Evolutionary conservation across 1,139 yeast genomes (phyloP).

Genomic region (Yamadazyma oceani): DNA sequence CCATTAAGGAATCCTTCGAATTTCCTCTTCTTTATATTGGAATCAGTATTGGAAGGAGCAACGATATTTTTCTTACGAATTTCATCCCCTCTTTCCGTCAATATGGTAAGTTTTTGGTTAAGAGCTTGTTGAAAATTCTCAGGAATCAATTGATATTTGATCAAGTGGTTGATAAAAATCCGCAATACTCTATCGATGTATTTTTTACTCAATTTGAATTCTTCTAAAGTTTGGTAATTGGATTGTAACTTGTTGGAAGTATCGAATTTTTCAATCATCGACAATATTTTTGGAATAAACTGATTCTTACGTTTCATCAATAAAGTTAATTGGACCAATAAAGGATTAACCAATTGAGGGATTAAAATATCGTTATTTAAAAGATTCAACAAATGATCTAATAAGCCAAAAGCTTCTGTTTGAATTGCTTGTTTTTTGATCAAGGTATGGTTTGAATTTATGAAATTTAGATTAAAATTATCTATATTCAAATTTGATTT

Average conservation of each 20-base stretch:
- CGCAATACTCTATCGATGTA: conserved; percentile 42
- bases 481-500: conserved; percentile 34
- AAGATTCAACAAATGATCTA: conserved; percentile 62
- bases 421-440: conserved; percentile 57
- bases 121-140: conserved; percentile 28
- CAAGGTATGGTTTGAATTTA: conserved; percentile 67
- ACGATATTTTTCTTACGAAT: conserved; percentile 42
- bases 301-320: conserved; percentile 56
- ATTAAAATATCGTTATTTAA: conserved; percentile 57
- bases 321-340: conserved; percentile 53
- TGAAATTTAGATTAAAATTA: conserved; percentile 58
- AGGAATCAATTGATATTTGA: conserved; percentile 37
- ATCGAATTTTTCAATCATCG: conserved; percentile 40
- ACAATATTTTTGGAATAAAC: conserved; percentile 43
- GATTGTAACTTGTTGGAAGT: conserved; percentile 41
- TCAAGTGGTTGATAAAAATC: conserved; percentile 36
- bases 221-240: conserved; percentile 45
- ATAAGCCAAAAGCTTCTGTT: conserved; percentile 67
- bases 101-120: conserved; percentile 27
- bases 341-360: conserved; percentile 55
- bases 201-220: conserved; percentile 42
- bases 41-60: conserved; percentile 25
- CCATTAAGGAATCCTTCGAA: conserved; percentile 39
- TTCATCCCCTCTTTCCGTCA: conserved; percentile 42
- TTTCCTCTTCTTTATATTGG: conserved; percentile 35